Evolutionary conservation across 768 basidiomycete species (phyloP), one percentile per base, ranked within the genome.

Genomic region (Agrocybe pediades): DNA sequence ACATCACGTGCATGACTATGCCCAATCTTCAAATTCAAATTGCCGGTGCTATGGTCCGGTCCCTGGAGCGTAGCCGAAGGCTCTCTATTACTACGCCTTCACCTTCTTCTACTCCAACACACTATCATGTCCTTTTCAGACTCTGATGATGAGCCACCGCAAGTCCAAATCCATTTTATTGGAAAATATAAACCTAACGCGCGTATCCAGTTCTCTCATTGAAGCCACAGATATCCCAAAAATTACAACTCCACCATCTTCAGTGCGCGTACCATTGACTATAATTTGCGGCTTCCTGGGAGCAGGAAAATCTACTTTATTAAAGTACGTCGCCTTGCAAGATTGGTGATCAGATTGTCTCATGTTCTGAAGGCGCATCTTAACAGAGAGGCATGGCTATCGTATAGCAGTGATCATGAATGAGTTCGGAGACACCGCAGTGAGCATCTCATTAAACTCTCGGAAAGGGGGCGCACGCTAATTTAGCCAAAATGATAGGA

Each of bases 361-460:
- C 43, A 43, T 50, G 42, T 46, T 26, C 15, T 45, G 15, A 57
- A 90, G 87, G 61, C 87, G 95, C 26, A 95, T 98, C 62, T 74
- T 98, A 56, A 96, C 91, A 11, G 93, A 94, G 65, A 79, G 86
- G 33, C 96, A 98, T 80, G 95, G 96, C 2, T 94, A 95, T 65
- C 84, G 90, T 30, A 97, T 99, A 51, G 96, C 96, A 4, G 96
- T 99, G 19, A 97, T 96, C 58, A 95, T 97, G 92, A 97, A 96
- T 65, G 94, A 95, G 70, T 98, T 98, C 66, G 96, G 94, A 8
- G 95, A 97, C 66, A 95, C 95, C 17, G 92, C 92, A 62, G 90
- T 92, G 36, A 29, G 49, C 42, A 24, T 3, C 11, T 40, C 17
- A 15, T 23, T 20, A n/a, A n/a, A n/a, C n/a, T n/a, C n/a, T n/a